Evolutionary conservation across 352 stramenopile species (phyloP).

Genomic region (Peronospora destructor): DNA sequence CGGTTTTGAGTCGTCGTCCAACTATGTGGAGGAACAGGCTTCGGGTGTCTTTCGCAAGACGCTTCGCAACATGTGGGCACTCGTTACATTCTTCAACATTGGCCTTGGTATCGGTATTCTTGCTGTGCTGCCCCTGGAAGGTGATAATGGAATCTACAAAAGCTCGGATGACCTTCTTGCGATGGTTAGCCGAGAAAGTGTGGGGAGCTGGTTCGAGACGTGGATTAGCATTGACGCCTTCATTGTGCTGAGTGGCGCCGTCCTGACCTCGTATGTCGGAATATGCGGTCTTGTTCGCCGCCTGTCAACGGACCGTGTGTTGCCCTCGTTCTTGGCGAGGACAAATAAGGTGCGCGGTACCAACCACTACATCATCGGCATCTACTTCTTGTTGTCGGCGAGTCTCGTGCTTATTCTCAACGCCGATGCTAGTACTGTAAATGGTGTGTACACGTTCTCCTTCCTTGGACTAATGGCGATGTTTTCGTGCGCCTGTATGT

Average conservation of each 20-base stretch:
- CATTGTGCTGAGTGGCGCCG: conserved; percentile 76
- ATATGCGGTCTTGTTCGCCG: conserved; percentile 70
- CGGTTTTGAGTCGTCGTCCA: conserved; percentile 81
- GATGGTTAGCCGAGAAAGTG: conserved; percentile 37
- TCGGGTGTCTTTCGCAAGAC: conserved; percentile 71
- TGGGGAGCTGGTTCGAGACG: conserved; percentile 37
- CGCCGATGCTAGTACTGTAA: conserved; percentile 60
- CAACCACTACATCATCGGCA: conserved; percentile 69
- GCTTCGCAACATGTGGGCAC: conserved; percentile 70
- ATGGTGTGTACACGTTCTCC: conserved; percentile 79
- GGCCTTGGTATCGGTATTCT: conserved; percentile 57
- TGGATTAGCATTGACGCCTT: conserved; percentile 79
- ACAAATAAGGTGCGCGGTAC: conserved; percentile 58
- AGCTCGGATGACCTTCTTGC: conserved; percentile 47
- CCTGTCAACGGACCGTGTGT: conserved; percentile 59
- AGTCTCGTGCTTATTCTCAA: conserved; percentile 68
- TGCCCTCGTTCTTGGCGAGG: conserved; percentile 46
- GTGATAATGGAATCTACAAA: conserved; percentile 38
- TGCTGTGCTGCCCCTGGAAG: conserved; percentile 62
- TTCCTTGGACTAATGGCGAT: conserved; percentile 80
- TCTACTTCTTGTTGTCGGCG: conserved; percentile 58
- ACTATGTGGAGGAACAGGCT: conserved; percentile 84
- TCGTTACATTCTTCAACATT: conserved; percentile 82
- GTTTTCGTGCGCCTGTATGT: conserved; percentile 73
- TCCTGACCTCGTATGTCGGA: conserved; percentile 78